Evolutionary conservation across 257 asterid species (phyloP).

Genomic region (Solanum peruvianum): DNA sequence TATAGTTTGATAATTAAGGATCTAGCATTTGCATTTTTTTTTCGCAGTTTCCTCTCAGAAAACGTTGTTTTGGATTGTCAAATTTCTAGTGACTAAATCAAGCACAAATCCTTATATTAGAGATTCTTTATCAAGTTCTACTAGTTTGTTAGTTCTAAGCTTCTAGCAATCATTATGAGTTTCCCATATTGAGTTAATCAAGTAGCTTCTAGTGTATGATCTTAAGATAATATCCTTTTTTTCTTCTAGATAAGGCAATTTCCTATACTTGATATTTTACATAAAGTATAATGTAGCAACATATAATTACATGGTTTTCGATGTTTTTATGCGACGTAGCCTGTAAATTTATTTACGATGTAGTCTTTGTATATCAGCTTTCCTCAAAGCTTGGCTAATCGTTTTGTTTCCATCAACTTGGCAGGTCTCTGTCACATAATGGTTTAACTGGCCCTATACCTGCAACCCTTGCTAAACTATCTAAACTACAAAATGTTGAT

Average conservation of each 20-base stretch:
- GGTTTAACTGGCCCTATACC: conserved; percentile 56
- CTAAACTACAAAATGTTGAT: conserved; percentile 44
- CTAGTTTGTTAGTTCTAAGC: not conserved
- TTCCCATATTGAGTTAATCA: not conserved
- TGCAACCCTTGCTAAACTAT: conserved; percentile 42
- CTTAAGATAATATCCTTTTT: not conserved
- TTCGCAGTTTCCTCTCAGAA: not conserved
- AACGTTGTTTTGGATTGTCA: not conserved
- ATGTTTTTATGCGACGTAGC: not conserved
- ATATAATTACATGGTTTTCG: not conserved
- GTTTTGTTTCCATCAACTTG: conserved; percentile 4
- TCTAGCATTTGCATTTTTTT: not conserved
- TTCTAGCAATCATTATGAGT: not conserved
- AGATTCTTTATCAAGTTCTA: not conserved
- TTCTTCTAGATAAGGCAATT: not conserved
- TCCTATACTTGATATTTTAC: not conserved
- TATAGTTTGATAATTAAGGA: not conserved
- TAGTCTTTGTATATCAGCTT: not conserved
- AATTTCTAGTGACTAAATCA: not conserved
- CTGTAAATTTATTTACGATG: not conserved
- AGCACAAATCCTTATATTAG: not conserved
- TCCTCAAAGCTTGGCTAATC: not conserved
- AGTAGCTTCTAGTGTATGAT: not conserved
- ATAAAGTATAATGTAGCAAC: not conserved
- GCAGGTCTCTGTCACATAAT: conserved; percentile 60